phyloP scores from a whole-genome alignment of 768 basidiomycete species.

The Roridomyces roridus region DNA sequence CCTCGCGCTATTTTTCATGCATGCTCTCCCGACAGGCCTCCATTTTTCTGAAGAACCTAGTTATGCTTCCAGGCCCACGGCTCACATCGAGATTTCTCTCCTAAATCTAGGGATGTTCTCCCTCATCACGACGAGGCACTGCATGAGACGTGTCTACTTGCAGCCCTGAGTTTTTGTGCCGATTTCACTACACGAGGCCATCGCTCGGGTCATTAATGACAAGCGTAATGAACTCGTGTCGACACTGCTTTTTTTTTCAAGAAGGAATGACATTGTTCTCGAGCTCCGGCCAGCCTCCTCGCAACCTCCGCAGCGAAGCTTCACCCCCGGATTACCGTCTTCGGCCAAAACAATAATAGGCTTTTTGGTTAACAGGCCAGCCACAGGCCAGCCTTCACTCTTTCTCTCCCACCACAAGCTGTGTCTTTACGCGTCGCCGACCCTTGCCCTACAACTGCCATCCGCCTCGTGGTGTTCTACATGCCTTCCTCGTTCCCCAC shows the following conservation, averaged over 20 bases:
- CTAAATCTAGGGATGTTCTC: slow-evolving; percentile 18
- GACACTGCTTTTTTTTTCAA: slow-evolving; percentile 13
- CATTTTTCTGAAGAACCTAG: background rate
- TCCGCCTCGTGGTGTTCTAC: slow-evolving; percentile 59
- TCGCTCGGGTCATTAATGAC: slow-evolving; percentile 24
- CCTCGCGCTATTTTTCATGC: slow-evolving; percentile 10
- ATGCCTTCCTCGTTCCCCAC: slow-evolving; percentile 54
- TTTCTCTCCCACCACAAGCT: slow-evolving; percentile 23
- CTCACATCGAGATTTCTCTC: slow-evolving; percentile 12
- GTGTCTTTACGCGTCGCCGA: slow-evolving; percentile 40
- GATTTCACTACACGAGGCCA: slow-evolving; percentile 21
- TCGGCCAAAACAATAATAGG: slow-evolving; percentile 43
- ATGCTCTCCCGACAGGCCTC: slow-evolving; percentile 3
- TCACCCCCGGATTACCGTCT: slow-evolving; percentile 12
- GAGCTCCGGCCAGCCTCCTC: slow-evolving; percentile 21
- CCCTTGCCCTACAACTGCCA: slow-evolving; percentile 44
- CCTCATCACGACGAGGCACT: slow-evolving; percentile 8
- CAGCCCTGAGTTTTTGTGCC: slow-evolving; percentile 23
- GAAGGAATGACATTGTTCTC: slow-evolving; percentile 15
- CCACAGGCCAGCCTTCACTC: slow-evolving; percentile 29
- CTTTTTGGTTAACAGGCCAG: slow-evolving; percentile 40
- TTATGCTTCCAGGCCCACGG: slow-evolving; percentile 8
- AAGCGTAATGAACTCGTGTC: slow-evolving; percentile 28
- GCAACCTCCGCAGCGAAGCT: slow-evolving; percentile 24
- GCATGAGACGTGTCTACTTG: slow-evolving; percentile 2